Evolutionary conservation across 1,284 basidiomycete species (phyloP), one percentile per base, ranked within the genome.

Genomic region (Melampsora abietis-canadensis): DNA sequence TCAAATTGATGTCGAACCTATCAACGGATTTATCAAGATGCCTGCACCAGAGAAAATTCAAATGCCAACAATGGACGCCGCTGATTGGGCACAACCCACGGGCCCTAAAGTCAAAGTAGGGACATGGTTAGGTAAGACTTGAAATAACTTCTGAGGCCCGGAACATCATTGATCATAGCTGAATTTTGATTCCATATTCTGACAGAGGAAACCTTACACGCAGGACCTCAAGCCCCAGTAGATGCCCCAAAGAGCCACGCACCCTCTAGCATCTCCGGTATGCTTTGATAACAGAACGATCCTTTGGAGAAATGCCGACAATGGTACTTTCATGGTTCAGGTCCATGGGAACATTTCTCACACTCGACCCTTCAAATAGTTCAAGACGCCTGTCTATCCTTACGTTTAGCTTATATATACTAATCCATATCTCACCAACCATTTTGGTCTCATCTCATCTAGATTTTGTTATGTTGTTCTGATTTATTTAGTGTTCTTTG

Each of bases 61-160:
- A 14, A 31, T 34, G n/a, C 27, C 10, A 59, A 60, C 44, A 37
- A 73, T 66, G 47, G 54, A 73, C 57, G 70, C 70, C 17, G 54
- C 31, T 27, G 63, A 73, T 27, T 73, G 70, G 70, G 70, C 63
- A 10, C 47, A 73, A 27, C 63, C 70, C 4, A 51, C 54, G 4
- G 40, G 46, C n/a, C 63, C 64, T 60, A 51, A 61, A n/a, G 19
- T 62, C 1, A 73, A 73, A 60, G 70, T 73, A 31, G 70, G 70
- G 10, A 51, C 46, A 6, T 73, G 70, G 70, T 60, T 73, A 44
- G 70, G 70, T 73, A 59, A 40, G 63, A 63, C 59, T 64, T 40
- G 3, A 31, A 64, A n/a, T 21, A 4, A 19, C 60, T 30, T 31
- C n/a, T 37, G 44, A 44, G 48, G 17, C 15, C 19, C 8, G 2